Percentiles rank a stretch among this genome's conserved stretches.
Evolutionary conservation across 306 rosid genomes (phyloP).

Genomic region (Lithocarpus polystachyus): DNA sequence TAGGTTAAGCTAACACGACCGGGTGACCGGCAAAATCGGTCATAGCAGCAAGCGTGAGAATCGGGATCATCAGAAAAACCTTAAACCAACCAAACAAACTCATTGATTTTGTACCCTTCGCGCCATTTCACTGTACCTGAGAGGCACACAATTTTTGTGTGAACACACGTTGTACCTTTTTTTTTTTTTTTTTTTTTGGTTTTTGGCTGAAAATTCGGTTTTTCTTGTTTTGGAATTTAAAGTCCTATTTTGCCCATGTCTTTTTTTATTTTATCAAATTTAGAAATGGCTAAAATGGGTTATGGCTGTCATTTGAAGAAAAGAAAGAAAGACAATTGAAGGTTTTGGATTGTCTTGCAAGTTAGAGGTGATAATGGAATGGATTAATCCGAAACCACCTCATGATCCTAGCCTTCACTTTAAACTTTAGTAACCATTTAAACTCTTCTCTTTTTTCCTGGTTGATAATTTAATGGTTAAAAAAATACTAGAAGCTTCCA

Average conservation of each 20-base stretch:
- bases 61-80: conserved; percentile 48
- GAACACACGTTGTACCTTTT: background rate
- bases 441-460: no score
- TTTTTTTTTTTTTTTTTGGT: background rate
- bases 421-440: no score
- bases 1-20: conserved; percentile 41
- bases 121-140: no score
- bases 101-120: background rate
- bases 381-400: no score
- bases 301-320: background rate
- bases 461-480: no score
- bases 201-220: background rate
- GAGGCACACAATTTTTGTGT: no score
- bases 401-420: no score
- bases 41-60: conserved; percentile 48
- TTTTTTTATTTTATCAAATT: no score
- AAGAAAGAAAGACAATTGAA: background rate
- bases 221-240: background rate
- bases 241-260: background rate
- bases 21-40: conserved; percentile 60
- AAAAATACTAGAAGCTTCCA: accelerated
- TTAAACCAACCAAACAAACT: conserved; percentile 36
- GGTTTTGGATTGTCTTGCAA: background rate
- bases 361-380: no score
- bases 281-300: background rate